Evolutionary conservation across 225 moss, liverwort and hornwort genomes (phyloP).

Genomic region (Climacium dendroides): DNA sequence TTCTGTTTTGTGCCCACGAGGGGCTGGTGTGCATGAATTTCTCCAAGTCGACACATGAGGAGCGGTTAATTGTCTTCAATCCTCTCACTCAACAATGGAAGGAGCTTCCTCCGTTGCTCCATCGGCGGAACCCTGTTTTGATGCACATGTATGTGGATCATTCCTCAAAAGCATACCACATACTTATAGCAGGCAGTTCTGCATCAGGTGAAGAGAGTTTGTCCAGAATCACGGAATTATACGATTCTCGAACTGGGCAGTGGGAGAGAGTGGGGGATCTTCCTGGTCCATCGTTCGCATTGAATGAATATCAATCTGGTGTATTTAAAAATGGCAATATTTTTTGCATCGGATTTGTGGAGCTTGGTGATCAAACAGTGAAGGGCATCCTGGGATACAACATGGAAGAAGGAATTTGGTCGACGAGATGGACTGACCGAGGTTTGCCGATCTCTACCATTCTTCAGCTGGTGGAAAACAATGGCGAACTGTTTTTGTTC

Average conservation of each 20-base stretch:
- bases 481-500: not conserved
- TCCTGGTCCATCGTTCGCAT: not conserved
- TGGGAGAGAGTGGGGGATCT: not conserved
- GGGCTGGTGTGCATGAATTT: conserved; percentile 1
- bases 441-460: not conserved
- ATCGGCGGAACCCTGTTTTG: not conserved
- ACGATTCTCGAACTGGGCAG: not conserved
- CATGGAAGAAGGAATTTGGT: not conserved
- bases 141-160: not conserved
- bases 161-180: not conserved
- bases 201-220: no score
- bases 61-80: not conserved
- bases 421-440: not conserved
- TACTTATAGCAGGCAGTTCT: no score
- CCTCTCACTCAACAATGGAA: not conserved
- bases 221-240: not conserved
- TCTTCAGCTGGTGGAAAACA: not conserved
- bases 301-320: conserved; percentile 1
- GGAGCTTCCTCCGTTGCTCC: not conserved
- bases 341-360: not conserved
- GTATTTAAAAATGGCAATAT: not conserved
- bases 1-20: not conserved
- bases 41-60: not conserved
- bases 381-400: conserved; percentile 8
- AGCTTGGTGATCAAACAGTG: not conserved